These are phyloP conservation scores for Asclepias syriaca DNA, from an alignment of 257 asterid genomes.

Conservation along the genomic window DNA sequence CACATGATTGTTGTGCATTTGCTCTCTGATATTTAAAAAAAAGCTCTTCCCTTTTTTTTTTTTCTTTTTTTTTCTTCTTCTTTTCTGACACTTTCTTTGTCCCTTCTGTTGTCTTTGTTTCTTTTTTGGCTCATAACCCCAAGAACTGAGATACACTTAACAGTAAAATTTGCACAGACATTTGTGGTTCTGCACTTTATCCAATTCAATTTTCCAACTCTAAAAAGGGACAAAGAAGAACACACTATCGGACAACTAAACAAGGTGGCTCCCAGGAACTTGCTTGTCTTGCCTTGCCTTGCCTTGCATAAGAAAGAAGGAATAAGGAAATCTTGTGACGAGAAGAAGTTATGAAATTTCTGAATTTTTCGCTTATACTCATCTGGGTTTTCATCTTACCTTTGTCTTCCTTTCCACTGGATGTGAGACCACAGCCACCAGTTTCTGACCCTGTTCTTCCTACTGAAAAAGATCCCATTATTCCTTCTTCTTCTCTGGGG, in stretches of 20 bases:
- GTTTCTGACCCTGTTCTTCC: conserved; percentile 85
- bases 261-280: conserved; percentile 1
- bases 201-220: conserved; percentile 22
- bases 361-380: conserved; percentile 40
- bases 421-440: conserved; percentile 71
- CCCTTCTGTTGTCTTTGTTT: conserved; percentile 24
- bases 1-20: conserved; percentile 68
- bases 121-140: conserved; percentile 6
- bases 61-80: conserved; percentile 6
- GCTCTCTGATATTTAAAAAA: conserved; percentile 28
- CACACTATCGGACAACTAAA: conserved; percentile 12
- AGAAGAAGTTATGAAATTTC: conserved; percentile 28
- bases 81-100: conserved; percentile 33
- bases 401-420: conserved; percentile 50
- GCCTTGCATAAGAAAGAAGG: background rate
- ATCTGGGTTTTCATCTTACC: conserved; percentile 41
- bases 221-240: conserved; percentile 9
- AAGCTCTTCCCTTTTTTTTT: no score
- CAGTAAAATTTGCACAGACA: background rate
- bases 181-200: conserved; percentile 6
- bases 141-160: conserved; percentile 17
- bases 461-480: conserved; percentile 64
- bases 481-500: conserved; percentile 49
- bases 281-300: background rate
- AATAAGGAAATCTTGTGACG: background rate